Conservation (phyloP, 2,329 filamentous ascomycete species). For the Sclerotiophoma versabilis region DNA sequence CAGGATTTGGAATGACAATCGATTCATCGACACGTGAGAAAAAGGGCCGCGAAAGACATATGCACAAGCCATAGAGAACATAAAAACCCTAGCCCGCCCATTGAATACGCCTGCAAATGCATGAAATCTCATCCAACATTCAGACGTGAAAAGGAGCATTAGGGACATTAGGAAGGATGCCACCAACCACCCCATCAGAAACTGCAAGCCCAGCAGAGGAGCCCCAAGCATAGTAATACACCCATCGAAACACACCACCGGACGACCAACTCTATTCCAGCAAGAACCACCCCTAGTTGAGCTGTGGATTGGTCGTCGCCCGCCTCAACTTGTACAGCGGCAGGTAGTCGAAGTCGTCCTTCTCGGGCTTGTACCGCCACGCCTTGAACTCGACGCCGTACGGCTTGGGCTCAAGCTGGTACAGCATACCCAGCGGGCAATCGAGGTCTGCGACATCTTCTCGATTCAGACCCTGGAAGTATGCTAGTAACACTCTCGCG, state of each 20-base stretch:
- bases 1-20: background rate
- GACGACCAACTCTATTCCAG: background rate
- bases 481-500: conserved; percentile 89
- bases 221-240: conserved; percentile 14
- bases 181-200: background rate
- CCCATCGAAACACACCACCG: conserved; percentile 2
- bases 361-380: conserved; percentile 83
- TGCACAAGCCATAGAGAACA: background rate
- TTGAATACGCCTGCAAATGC: conserved; percentile 14
- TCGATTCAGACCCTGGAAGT: conserved; percentile 91
- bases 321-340: conserved; percentile 81
- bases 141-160: conserved; percentile 5
- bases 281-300: conserved; percentile 21
- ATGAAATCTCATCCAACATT: conserved; percentile 12
- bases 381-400: conserved; percentile 98
- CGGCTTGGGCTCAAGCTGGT: conserved; percentile 94
- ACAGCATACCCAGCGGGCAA: conserved; percentile 90
- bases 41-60: background rate
- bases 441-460: conserved; percentile 95
- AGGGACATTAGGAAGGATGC: conserved; percentile 6
- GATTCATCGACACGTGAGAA: background rate
- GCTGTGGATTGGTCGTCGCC: conserved; percentile 46
- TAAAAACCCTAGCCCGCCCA: background rate
- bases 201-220: background rate
- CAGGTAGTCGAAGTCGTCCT: conserved; percentile 82